Conservation (phyloP, 2,329 filamentous ascomycete genomes). For the Pseudocercospora fuligena region DNA sequence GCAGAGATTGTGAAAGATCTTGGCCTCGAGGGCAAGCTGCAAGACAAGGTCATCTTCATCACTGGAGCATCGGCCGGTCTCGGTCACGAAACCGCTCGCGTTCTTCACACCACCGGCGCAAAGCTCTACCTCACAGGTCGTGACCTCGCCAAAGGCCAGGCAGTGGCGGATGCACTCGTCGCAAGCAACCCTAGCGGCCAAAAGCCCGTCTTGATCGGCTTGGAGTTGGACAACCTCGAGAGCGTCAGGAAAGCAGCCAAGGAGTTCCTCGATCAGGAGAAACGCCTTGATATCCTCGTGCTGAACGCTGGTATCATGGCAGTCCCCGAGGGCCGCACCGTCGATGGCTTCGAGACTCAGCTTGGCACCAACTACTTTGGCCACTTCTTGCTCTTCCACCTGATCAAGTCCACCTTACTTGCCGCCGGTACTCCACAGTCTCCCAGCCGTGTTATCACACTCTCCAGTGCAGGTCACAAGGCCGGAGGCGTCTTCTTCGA, state of each 20-base stretch:
- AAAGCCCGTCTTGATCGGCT: neutral
- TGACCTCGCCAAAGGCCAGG: conserved; percentile 47
- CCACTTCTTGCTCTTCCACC: conserved; percentile 61
- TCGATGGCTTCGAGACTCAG: conserved; percentile 49
- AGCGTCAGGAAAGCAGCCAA: conserved; percentile 41
- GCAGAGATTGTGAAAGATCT: conserved; percentile 35
- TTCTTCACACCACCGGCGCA: conserved; percentile 52
- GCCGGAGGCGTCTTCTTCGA: conserved; percentile 34
- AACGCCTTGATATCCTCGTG: conserved; percentile 47
- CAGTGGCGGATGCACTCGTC: conserved; percentile 15
- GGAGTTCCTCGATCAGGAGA: conserved; percentile 34
- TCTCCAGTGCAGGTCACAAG: conserved; percentile 53
- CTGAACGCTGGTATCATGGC: conserved; percentile 19
- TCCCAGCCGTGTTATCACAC: conserved; percentile 47
- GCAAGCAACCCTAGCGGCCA: too few species aligned
- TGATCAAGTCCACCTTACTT: conserved; percentile 50
- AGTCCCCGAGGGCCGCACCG: conserved; percentile 8
- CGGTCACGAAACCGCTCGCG: conserved; percentile 52
- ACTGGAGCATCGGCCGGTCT: conserved; percentile 53
- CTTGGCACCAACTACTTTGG: conserved; percentile 59
- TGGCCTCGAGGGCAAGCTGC: conserved; percentile 40
- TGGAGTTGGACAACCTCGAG: conserved; percentile 21
- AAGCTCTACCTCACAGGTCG: conserved; percentile 52
- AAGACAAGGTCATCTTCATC: conserved; percentile 47
- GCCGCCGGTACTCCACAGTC: conserved; percentile 41